phyloP scores from a whole-genome alignment of 2,329 filamentous ascomycete genomes.

The Exophiala mesophila region DNA sequence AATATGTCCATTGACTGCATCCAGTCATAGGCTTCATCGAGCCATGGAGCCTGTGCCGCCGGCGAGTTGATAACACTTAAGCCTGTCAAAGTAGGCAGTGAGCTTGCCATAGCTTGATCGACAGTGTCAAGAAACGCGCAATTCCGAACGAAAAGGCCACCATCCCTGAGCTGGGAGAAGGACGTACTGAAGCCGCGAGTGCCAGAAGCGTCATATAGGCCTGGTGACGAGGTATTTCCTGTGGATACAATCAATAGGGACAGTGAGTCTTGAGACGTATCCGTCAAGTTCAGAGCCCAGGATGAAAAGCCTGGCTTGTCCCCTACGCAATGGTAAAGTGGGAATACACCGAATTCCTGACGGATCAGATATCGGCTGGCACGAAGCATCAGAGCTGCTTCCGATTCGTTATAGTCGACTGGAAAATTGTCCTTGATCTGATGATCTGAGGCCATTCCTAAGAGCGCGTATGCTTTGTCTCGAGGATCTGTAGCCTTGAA shows the following conservation, averaged over 20 bases:
- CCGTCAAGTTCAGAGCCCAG: conserved; percentile 10
- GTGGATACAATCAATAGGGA: conserved; percentile 2
- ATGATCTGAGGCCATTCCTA: conserved; percentile 4
- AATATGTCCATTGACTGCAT: conserved; percentile 1
- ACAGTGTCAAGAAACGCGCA: conserved; percentile 9
- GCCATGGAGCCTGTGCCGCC: conserved; percentile 1
- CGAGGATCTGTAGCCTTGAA: conserved; percentile 11
- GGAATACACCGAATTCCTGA: background rate
- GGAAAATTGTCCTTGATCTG: conserved; percentile 7
- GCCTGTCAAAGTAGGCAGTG: background rate
- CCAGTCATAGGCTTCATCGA: conserved; percentile 4
- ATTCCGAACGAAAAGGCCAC: conserved; percentile 3
- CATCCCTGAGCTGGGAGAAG: background rate
- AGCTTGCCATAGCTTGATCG: background rate
- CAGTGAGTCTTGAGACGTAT: conserved; percentile 1
- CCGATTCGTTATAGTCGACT: conserved; percentile 11
- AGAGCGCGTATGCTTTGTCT: conserved; percentile 15
- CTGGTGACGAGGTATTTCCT: background rate
- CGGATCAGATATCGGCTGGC: conserved; percentile 8
- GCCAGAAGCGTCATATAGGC: conserved; percentile 5
- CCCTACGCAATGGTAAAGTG: conserved; percentile 11
- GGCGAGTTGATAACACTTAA: background rate
- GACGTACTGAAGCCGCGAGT: background rate
- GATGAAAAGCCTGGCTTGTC: conserved; percentile 1
- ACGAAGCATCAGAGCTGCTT: conserved; percentile 1